Evolutionary conservation across 2,329 filamentous ascomycete species (phyloP), one percentile per base, ranked within the genome.

Genomic region (Purpureocillium takamizusanense): DNA sequence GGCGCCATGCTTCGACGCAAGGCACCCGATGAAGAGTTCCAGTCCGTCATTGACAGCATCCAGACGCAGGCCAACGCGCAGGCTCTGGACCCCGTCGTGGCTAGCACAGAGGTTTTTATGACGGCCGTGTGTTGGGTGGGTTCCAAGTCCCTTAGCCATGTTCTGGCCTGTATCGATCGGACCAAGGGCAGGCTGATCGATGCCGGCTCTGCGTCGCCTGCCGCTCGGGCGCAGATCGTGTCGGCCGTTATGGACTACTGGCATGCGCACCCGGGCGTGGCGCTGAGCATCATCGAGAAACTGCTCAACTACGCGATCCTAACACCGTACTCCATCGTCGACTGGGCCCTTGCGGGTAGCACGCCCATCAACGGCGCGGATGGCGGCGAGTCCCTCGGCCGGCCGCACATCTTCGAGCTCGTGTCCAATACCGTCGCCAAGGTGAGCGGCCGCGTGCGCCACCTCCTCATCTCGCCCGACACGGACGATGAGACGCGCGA

Each of bases 241-340:
- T 78, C 82, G 5, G 86, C 86, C 4, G 88, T 97, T 30, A 86
- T 95, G 68, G 73, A 81, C 31, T 98, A 95, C 67, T 98, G 92
- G 92, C 76, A 77, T 34, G 82, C 90, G 25, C 90, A 98, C 52
- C 88, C 90, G 0, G 92, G 92, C 42, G 82, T 94, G 32, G 92
- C 88, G 3, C 78, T 97, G 49, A 86, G 85, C 50, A 94, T 98
- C 51, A 76, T 97, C 42, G 90, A 97, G 68, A 97, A 97, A 63
- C 75, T 98, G 5, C 81, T 98, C 50, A 98, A 97, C 65, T 98
- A 95, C 66, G 89, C 86, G 12, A 95, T 98, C 51, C 72, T 98
- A 28, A 88, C 83, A 8, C 92, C 92, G 0, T 69, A 80, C 41
- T 82, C 81, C 13, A 88, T 98, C 21, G 75, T 95, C 35, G 81